Conservation (phyloP, 2,329 filamentous ascomycete genomes). For the Calcarisporium arbuscula region DNA sequence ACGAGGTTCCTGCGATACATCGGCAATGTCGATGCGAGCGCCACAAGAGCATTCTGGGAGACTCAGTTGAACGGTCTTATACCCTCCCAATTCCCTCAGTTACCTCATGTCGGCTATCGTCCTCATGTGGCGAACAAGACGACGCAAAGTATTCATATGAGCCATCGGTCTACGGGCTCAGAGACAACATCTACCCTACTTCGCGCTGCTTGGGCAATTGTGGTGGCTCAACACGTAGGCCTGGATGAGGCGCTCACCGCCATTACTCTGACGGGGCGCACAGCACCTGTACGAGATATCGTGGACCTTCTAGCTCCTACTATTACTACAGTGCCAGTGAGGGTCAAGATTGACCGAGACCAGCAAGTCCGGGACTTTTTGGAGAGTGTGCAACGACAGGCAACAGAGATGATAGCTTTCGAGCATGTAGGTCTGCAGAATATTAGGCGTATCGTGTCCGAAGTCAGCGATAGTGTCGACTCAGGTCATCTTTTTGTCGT, state of each 20-base stretch:
- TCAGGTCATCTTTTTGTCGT: conserved; percentile 4
- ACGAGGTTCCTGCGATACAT: not conserved
- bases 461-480: no score
- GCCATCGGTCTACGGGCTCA: no score
- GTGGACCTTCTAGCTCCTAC: conserved; percentile 12
- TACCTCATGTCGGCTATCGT: conserved; percentile 4
- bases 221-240: conserved; percentile 2
- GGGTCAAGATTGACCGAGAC: conserved; percentile 9
- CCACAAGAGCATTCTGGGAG: not conserved
- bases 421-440: conserved; percentile 8
- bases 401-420: conserved; percentile 8
- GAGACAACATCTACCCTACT: conserved; percentile 5
- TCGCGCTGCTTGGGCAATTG: conserved; percentile 6
- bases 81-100: not conserved
- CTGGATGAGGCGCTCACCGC: conserved; percentile 12
- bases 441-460: no score
- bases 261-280: conserved; percentile 13
- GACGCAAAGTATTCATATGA: no score
- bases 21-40: not conserved
- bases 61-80: not conserved
- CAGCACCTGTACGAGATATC: conserved; percentile 13
- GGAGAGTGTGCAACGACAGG: conserved; percentile 11
- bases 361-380: conserved; percentile 10
- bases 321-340: conserved; percentile 12
- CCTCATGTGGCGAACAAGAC: conserved; percentile 1